phyloP scores from a whole-genome alignment of 2,329 filamentous ascomycete genomes.

The Phialocephala subalpina region DNA sequence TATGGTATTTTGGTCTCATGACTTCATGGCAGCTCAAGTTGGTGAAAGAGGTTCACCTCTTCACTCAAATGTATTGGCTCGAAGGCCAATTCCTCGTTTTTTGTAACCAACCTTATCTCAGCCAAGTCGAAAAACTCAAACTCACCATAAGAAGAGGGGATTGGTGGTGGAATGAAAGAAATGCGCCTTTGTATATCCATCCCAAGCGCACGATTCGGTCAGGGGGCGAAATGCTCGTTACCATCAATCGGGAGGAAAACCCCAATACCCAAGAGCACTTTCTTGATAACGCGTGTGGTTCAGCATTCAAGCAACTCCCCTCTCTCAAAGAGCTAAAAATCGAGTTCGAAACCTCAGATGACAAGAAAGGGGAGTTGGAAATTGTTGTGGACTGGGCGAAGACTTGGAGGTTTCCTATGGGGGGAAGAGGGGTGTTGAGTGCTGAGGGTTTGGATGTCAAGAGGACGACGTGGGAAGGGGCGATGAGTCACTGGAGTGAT shows the following conservation, averaged over 20 bases:
- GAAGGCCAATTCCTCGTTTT: slow-evolving; percentile 28
- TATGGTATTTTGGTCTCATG: slow-evolving; percentile 21
- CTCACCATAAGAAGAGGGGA: slow-evolving; percentile 38
- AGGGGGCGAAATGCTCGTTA: slow-evolving; percentile 11
- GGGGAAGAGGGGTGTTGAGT: slow-evolving; percentile 26
- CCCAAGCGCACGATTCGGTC: slow-evolving; percentile 23
- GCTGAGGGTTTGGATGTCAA: slow-evolving; percentile 17
- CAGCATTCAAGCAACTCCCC: slow-evolving; percentile 28
- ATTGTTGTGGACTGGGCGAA: slow-evolving; percentile 35
- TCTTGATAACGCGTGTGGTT: slow-evolving; percentile 31
- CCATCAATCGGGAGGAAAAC: neutral
- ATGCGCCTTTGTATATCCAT: slow-evolving; percentile 32
- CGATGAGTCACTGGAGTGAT: slow-evolving; percentile 29
- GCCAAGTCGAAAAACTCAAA: slow-evolving; percentile 31
- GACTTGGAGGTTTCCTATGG: slow-evolving; percentile 36
- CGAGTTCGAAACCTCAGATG: slow-evolving; percentile 38
- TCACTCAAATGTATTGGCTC: slow-evolving; percentile 38
- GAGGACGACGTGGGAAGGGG: slow-evolving; percentile 26
- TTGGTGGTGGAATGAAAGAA: slow-evolving; percentile 39
- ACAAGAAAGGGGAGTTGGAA: slow-evolving; percentile 36
- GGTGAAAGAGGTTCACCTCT: slow-evolving; percentile 29
- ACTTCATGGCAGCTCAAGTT: slow-evolving; percentile 26
- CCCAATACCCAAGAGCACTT: neutral
- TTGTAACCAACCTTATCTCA: slow-evolving; percentile 22
- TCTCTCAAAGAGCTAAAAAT: slow-evolving; percentile 33